Percentiles rank a stretch among this genome's conserved stretches.
phyloP scores from a whole-genome alignment of 306 rosid species.

The Vigna nakashimae region DNA sequence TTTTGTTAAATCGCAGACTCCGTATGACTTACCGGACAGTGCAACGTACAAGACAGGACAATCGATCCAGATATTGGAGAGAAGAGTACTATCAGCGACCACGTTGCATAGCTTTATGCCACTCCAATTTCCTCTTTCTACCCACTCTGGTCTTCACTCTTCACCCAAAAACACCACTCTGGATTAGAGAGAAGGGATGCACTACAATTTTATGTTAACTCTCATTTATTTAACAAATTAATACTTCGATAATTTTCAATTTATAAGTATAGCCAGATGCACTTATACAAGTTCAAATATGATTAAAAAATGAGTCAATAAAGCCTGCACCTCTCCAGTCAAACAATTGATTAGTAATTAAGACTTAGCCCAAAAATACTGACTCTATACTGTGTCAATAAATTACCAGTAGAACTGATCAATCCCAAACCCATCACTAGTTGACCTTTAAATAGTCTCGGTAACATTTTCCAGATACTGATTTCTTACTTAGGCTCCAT shows the following conservation, averaged over 20 bases:
- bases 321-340: not conserved
- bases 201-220: not conserved
- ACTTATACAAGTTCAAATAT: constrained; percentile 27
- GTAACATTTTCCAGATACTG: not conserved
- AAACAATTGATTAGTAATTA: not conserved
- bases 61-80: not conserved
- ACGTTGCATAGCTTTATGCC: constrained; percentile 34
- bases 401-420: not conserved
- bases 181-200: not conserved
- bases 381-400: not conserved
- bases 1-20: not conserved
- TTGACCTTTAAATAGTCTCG: not conserved
- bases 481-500: not conserved
- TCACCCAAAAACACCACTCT: not conserved
- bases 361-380: constrained; percentile 9
- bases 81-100: constrained; percentile 30
- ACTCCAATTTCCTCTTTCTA: not conserved
- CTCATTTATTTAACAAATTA: not conserved
- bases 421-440: not conserved
- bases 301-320: not conserved
- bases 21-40: constrained; percentile 41
- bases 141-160: not conserved
- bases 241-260: not conserved
- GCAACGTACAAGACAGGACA: constrained; percentile 46
- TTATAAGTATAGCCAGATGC: not conserved